Base-by-base conservation (phyloP, 176 grass and related monocot species). In the Oryza glaberrima region DNA sequence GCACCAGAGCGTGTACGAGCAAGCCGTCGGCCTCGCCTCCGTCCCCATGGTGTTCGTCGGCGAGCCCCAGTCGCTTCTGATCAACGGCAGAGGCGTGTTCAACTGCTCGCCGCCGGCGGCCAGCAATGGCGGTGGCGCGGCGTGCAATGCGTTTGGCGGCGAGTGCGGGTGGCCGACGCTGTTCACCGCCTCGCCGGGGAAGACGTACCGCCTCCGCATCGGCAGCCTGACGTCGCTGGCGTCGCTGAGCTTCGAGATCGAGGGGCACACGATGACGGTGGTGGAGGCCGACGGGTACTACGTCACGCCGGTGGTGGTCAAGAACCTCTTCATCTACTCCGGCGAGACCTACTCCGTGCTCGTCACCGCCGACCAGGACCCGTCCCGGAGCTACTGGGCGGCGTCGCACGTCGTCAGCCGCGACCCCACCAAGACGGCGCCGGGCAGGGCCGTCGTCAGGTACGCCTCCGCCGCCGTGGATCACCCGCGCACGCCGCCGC, bases 311-410 rank as follows among this genome's bases (percentile, higher is more conserved):
- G 80, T 86, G 7, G 67, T 60, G 0, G 84, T 93, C 1, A 85
- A 68, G 48, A 91, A 80, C 73, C 86, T 91, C 35, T 91, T 88
- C 70, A 73, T 97, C 75, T 94, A 97, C 86, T 94, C 95, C 4
- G 94, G 94, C 4, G 90, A 97, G 84, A 94, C 94, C 2, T 97
- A 97, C 78, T 94, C 86, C 0, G 83, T 97, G 0, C 65, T 97
- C 11, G 14, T 97, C 49, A 94, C 22, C 60, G 92, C 92, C 5
- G 84, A 94, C 73, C 88, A 89, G 70, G 81, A 94, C 43, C 86
- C 92, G 12, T 83, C 81, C 10, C 66, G 83, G 19, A 94, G 89
- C 83, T 97, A 97, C 81, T 94, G 90, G 86, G 45, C 77, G 4
- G 48, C 83, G 26, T 78, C 76, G 35, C 83, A 91, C 54, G 86